phyloP scores from a whole-genome alignment of 257 asterid genomes.

The Nicotiana noctiflora region DNA sequence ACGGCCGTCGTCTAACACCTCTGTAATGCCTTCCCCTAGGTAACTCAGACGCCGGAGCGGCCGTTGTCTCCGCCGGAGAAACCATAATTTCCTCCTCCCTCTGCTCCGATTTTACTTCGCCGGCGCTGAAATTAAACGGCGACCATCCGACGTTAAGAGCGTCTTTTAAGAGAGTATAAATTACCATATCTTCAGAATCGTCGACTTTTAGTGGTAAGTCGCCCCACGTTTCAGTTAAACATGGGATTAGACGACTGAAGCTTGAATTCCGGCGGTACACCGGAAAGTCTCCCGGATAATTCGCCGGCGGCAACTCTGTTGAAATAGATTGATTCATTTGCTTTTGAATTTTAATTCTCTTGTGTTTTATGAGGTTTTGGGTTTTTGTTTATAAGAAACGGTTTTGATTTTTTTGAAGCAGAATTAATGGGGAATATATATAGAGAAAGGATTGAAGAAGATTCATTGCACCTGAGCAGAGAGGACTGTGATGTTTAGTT shows the following conservation, averaged over 20 bases:
- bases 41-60: not conserved
- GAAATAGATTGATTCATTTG: not conserved
- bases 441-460: not conserved
- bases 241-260: slow-evolving; percentile 8
- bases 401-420: no score
- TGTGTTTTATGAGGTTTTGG: not conserved
- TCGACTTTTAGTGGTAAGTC: slow-evolving; percentile 10
- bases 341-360: not conserved
- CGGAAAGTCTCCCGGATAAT: not conserved
- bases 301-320: not conserved
- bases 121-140: not conserved
- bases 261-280: slow-evolving; percentile 9
- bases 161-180: slow-evolving; percentile 3
- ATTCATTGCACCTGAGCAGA: not conserved
- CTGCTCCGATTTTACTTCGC: not conserved
- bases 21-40: slow-evolving; percentile 6
- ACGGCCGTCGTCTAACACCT: slow-evolving; percentile 9
- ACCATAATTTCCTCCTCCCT: not conserved
- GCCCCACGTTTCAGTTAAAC: slow-evolving; percentile 16
- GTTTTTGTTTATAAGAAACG: not conserved
- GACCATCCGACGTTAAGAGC: slow-evolving; percentile 11
- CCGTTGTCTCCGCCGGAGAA: not conserved
- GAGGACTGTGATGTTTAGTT: not conserved
- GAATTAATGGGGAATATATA: not conserved
- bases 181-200: slow-evolving; percentile 15